A percentile compares a stretch with the other conserved stretches of the same genome.
Evolutionary conservation across 2,329 filamentous ascomycete species (phyloP).

Genomic region (Pestalotiopsis sp.): DNA sequence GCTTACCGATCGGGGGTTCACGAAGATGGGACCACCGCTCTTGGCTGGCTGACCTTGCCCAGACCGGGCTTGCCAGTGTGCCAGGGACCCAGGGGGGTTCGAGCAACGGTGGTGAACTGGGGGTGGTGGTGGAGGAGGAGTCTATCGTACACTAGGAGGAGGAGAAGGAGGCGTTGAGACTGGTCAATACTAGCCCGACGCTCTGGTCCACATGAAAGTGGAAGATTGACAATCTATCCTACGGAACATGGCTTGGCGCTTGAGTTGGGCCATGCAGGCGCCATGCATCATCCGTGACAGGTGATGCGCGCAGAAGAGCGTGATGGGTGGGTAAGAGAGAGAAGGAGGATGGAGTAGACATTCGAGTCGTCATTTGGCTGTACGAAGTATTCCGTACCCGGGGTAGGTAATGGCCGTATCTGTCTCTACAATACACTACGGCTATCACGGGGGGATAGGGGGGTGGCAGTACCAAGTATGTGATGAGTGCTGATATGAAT

Average conservation of each 20-base stretch:
- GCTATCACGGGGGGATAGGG: too few relatives aligned
- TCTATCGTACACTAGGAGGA: neutral
- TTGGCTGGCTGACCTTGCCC: neutral
- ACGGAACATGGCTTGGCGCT: neutral
- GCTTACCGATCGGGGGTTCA: neutral
- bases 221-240: constrained; percentile 8
- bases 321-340: neutral
- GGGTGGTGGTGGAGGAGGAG: neutral
- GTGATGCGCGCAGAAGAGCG: neutral
- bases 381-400: neutral
- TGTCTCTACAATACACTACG: neutral
- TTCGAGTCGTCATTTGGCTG: neutral
- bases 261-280: constrained; percentile 4
- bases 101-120: neutral
- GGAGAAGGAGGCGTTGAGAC: neutral
- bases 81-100: neutral
- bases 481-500: too few relatives aligned
- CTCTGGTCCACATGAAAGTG: constrained; percentile 6
- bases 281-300: constrained; percentile 7
- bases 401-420: neutral
- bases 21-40: neutral
- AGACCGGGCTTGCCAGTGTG: neutral
- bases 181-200: neutral
- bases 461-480: too few relatives aligned
- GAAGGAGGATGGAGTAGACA: neutral